phyloP scores from a whole-genome alignment of 2,329 filamentous ascomycete genomes.

The Neopestalotiopsis sp. region DNA sequence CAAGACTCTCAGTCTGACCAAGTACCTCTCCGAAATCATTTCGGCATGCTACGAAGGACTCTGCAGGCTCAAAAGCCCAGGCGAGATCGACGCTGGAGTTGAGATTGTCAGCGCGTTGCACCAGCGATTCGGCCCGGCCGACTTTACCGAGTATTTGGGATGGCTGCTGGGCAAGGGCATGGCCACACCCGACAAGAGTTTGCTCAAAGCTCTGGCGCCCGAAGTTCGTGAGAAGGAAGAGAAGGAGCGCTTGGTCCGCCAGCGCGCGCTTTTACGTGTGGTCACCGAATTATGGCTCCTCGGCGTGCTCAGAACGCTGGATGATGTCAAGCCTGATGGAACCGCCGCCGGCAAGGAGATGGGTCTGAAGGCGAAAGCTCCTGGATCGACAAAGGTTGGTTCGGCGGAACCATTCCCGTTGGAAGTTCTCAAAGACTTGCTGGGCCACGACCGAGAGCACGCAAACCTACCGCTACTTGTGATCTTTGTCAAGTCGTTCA shows the following conservation, averaged over 20 bases:
- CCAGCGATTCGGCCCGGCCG: conserved; percentile 87
- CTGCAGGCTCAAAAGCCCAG: conserved; percentile 87
- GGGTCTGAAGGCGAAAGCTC: conserved; percentile 61
- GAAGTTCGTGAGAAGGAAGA: conserved; percentile 94
- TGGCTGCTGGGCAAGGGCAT: conserved; percentile 93
- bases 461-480: conserved; percentile 89
- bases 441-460: conserved; percentile 93
- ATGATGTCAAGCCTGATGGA: conserved; percentile 69
- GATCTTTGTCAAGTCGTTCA: conserved; percentile 93
- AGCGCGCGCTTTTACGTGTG: conserved; percentile 84
- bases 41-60: conserved; percentile 95
- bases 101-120: conserved; percentile 96
- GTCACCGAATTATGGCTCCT: conserved; percentile 97
- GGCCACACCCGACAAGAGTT: conserved; percentile 85
- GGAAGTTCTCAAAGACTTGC: conserved; percentile 95
- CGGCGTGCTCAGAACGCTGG: conserved; percentile 81
- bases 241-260: conserved; percentile 86
- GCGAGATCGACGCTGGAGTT: conserved; percentile 89
- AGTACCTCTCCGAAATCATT: conserved; percentile 96
- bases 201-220: conserved; percentile 76
- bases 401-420: conserved; percentile 91
- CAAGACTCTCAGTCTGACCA: conserved; percentile 87
- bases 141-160: conserved; percentile 90
- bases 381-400: conserved; percentile 63
- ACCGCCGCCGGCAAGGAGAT: conserved; percentile 70